Evolutionary conservation across 2,329 filamentous ascomycete species (phyloP).

Genomic region (Orbilia oligospora): DNA sequence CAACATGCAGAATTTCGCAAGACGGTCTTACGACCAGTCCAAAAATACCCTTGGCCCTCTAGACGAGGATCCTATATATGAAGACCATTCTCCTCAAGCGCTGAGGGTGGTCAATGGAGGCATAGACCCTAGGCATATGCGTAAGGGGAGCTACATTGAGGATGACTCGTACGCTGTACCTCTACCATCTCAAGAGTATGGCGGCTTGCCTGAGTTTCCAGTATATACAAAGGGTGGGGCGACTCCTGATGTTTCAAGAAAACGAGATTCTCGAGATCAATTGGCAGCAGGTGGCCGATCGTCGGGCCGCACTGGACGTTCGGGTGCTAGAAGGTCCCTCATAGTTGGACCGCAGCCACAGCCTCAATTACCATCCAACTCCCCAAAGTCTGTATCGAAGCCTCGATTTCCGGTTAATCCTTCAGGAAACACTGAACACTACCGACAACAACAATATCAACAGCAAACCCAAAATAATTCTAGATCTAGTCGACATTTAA

Average conservation of each 20-base stretch:
- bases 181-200: conserved; percentile 48
- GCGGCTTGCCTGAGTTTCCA: conserved; percentile 41
- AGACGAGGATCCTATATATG: conserved; percentile 55
- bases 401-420: conserved; percentile 53
- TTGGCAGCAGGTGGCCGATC: conserved; percentile 16
- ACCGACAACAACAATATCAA: conserved; percentile 46
- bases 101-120: conserved; percentile 56
- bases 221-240: conserved; percentile 43
- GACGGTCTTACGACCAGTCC: conserved; percentile 47
- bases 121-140: conserved; percentile 57
- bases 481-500: conserved; percentile 32
- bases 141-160: conserved; percentile 55
- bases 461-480: conserved; percentile 36
- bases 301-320: conserved; percentile 42
- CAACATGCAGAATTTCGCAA: conserved; percentile 59
- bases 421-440: conserved; percentile 45
- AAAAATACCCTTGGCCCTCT: conserved; percentile 47
- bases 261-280: conserved; percentile 46
- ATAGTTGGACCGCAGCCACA: conserved; percentile 57
- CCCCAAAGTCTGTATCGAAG: conserved; percentile 31
- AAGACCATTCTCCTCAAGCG: conserved; percentile 38
- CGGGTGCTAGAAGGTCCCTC: conserved; percentile 49
- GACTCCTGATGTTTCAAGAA: conserved; percentile 58
- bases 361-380: conserved; percentile 31
- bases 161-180: conserved; percentile 53